Conservation (phyloP, 495 filamentous ascomycete species). For the Thermothielavioides terrestris region DNA sequence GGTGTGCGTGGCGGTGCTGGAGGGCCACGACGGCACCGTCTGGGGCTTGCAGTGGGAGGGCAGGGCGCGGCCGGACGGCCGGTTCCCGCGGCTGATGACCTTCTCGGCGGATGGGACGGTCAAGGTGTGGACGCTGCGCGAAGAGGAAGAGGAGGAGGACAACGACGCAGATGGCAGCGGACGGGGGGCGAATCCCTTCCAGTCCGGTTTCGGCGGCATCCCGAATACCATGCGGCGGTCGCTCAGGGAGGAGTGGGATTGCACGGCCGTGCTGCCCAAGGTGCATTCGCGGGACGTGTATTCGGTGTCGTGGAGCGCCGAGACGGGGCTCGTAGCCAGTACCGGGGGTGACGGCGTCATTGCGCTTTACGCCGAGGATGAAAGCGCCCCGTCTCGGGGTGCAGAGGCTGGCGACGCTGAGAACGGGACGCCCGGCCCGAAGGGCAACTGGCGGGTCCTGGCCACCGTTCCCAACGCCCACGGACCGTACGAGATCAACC, state of each 20-base stretch:
- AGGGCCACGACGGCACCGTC: constrained; percentile 71
- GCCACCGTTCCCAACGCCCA: constrained; percentile 62
- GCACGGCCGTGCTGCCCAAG: constrained; percentile 60
- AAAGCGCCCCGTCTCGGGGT: constrained; percentile 15
- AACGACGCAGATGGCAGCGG: constrained; percentile 12
- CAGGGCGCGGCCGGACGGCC: constrained; percentile 26
- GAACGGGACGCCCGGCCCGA: constrained; percentile 3
- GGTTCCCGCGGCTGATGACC: constrained; percentile 57
- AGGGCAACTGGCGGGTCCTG: constrained; percentile 59
- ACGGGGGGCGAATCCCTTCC: constrained; percentile 9
- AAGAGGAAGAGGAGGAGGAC: constrained; percentile 43
- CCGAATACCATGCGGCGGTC: constrained; percentile 74
- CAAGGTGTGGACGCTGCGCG: constrained; percentile 63
- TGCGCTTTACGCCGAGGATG: constrained; percentile 65
- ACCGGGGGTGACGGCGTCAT: constrained; percentile 80
- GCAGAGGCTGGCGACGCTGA: neutral
- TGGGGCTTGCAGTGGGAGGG: constrained; percentile 83
- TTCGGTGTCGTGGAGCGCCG: constrained; percentile 67
- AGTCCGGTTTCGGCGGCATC: constrained; percentile 37
- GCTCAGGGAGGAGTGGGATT: constrained; percentile 73
- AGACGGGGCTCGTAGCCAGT: constrained; percentile 66
- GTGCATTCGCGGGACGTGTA: constrained; percentile 77
- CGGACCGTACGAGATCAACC: constrained; percentile 88
- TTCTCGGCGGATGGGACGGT: constrained; percentile 73
- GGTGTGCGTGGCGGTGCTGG: constrained; percentile 75